Evolutionary conservation across 306 rosid species (phyloP).

Genomic region (Corylus heterophylla): DNA sequence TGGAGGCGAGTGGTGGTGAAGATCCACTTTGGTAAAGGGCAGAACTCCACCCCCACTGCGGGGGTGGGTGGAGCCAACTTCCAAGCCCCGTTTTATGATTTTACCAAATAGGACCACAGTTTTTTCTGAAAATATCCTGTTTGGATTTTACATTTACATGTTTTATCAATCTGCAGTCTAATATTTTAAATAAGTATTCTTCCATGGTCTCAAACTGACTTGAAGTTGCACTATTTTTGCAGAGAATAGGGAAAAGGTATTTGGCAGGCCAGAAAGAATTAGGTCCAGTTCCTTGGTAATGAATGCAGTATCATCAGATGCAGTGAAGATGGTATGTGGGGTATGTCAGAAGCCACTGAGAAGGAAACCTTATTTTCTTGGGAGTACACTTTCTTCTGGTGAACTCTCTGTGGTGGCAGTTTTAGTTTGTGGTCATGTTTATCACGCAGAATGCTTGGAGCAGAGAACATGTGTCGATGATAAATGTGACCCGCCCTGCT

Average conservation of each 20-base stretch:
- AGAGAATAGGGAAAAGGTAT: constrained; percentile 57
- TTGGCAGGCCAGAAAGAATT: constrained; percentile 67
- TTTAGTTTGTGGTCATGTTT: constrained; percentile 83
- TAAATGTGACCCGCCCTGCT: constrained; percentile 72
- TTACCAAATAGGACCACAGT: background rate
- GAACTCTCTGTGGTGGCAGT: constrained; percentile 79
- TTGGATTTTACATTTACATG: background rate
- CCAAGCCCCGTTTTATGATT: too few species aligned
- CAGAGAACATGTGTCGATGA: constrained; percentile 55
- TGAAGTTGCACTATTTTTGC: background rate
- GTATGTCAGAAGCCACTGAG: constrained; percentile 69
- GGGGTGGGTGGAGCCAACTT: too few species aligned
- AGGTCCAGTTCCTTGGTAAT: constrained; percentile 46
- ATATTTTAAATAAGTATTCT: background rate
- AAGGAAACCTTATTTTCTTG: constrained; percentile 51
- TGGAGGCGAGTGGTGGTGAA: too few species aligned
- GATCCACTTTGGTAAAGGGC: too few species aligned
- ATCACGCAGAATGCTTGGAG: constrained; percentile 90
- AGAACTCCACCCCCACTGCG: too few species aligned
- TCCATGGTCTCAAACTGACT: background rate
- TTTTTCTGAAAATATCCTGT: constrained; percentile 7
- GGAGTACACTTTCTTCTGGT: constrained; percentile 41
- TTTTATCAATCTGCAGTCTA: background rate
- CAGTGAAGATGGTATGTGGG: constrained; percentile 57
- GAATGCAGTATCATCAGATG: constrained; percentile 51